A percentile compares a stretch with the other conserved stretches of the same genome.
Conservation (phyloP, 768 basidiomycete genomes). For the Galerina sulciceps region DNA sequence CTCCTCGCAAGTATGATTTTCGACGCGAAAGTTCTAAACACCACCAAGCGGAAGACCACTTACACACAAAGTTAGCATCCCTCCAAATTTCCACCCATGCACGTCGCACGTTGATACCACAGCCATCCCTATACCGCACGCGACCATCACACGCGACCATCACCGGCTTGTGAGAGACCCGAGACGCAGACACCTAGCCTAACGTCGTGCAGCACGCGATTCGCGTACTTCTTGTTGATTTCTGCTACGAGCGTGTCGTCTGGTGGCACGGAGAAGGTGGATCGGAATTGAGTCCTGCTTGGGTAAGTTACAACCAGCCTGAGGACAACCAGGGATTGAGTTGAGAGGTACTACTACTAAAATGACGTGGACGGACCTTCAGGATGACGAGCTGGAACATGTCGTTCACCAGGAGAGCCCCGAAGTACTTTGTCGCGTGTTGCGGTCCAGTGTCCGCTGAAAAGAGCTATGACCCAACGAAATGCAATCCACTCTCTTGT, state of each 20-base stretch:
- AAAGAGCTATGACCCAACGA: too few species aligned
- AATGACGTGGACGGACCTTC: background rate
- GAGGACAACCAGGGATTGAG: too few species aligned
- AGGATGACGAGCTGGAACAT: too few species aligned
- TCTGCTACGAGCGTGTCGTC: constrained; percentile 83
- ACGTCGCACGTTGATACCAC: constrained; percentile 87
- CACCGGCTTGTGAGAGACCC: constrained; percentile 83
- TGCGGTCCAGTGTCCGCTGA: too few species aligned
- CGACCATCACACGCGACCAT: constrained; percentile 96
- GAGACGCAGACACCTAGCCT: constrained; percentile 92
- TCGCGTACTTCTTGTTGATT: constrained; percentile 95
- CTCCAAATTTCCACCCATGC: background rate
- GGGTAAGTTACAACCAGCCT: too few species aligned
- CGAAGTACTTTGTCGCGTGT: too few species aligned
- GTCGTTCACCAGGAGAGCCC: too few species aligned
- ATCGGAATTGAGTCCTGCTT: constrained; percentile 93
- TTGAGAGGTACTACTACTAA: too few species aligned
- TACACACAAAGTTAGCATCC: too few species aligned
- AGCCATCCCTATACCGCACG: constrained; percentile 95
- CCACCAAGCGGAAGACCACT: constrained; percentile 90
- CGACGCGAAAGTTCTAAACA: constrained; percentile 89
- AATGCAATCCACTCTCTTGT: too few species aligned
- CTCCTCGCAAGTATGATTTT: constrained; percentile 92
- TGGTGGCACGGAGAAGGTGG: constrained; percentile 80
- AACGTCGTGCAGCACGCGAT: constrained; percentile 86